These are phyloP conservation scores for Penicillium sumatraense DNA, from an alignment of 2,329 filamentous ascomycete species.

Conservation along the genomic window DNA sequence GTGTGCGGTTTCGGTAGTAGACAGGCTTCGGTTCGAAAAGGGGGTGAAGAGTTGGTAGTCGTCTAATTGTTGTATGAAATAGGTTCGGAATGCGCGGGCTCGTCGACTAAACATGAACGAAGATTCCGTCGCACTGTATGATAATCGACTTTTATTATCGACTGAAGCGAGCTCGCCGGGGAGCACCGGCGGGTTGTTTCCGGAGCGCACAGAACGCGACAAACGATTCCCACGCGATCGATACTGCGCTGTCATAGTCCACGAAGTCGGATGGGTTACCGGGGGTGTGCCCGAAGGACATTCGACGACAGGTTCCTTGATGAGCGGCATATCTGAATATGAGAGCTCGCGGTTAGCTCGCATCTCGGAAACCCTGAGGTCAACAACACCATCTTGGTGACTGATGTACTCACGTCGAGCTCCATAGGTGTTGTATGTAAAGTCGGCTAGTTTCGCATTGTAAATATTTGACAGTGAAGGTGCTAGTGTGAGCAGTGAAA, in stretches of 20 bases:
- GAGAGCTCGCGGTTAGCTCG: constrained; percentile 5
- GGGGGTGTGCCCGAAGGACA: constrained; percentile 10
- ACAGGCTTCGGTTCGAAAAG: constrained; percentile 24
- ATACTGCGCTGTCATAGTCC: constrained; percentile 15
- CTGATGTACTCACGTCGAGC: constrained; percentile 31
- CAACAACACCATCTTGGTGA: background rate
- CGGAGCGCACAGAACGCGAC: constrained; percentile 14
- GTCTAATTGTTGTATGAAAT: constrained; percentile 35
- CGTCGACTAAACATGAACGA: constrained; percentile 32
- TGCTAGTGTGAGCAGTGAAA: constrained; percentile 39
- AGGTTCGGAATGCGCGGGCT: constrained; percentile 36
- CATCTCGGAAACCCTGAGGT: background rate
- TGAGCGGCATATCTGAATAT: constrained; percentile 30
- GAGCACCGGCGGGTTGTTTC: constrained; percentile 7
- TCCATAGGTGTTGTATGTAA: constrained; percentile 26
- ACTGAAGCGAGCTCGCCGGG: constrained; percentile 24
- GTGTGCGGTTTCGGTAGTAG: constrained; percentile 9
- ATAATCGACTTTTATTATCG: constrained; percentile 24
- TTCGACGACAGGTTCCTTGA: constrained; percentile 27
- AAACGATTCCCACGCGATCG: constrained; percentile 22
- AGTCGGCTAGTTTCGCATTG: constrained; percentile 34
- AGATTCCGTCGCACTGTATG: constrained; percentile 21
- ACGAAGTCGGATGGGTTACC: constrained; percentile 15
- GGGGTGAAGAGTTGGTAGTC: constrained; percentile 29
- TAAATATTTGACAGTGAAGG: constrained; percentile 38